A percentile compares a stretch with the other conserved stretches of the same genome.
Evolutionary conservation across 1,139 yeast species (phyloP).

Genomic region (Suhomyces panamericanus): DNA sequence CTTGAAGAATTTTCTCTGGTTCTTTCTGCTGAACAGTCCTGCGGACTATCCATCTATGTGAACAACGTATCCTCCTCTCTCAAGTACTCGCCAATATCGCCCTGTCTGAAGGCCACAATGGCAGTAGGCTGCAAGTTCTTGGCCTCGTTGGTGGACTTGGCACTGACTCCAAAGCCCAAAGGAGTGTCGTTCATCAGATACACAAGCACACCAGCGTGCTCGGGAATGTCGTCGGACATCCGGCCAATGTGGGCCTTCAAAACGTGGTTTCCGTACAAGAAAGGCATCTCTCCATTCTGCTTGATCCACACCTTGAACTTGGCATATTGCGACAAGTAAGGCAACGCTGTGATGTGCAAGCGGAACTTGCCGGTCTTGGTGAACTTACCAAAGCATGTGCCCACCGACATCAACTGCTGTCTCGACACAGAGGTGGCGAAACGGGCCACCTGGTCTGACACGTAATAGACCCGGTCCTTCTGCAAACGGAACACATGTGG

Average conservation of each 20-base stretch:
- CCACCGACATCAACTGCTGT: slow-evolving; percentile 86
- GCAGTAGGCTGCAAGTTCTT: slow-evolving; percentile 89
- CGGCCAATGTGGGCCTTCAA: slow-evolving; percentile 95
- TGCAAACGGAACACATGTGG: slow-evolving; percentile 95
- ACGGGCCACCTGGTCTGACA: slow-evolving; percentile 77
- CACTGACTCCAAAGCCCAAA: slow-evolving; percentile 92
- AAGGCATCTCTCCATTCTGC: slow-evolving; percentile 98
- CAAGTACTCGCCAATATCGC: slow-evolving; percentile 96
- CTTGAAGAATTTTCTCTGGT: too few species aligned
- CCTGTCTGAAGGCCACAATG: slow-evolving; percentile 93
- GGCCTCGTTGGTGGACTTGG: slow-evolving; percentile 89
- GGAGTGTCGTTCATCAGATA: slow-evolving; percentile 92
- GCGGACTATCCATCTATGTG: slow-evolving; percentile 43
- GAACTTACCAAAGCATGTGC: slow-evolving; percentile 92
- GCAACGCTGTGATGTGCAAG: slow-evolving; percentile 88
- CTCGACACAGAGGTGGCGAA: slow-evolving; percentile 90
- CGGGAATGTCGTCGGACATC: slow-evolving; percentile 97
- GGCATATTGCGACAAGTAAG: slow-evolving; percentile 81
- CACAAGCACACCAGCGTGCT: slow-evolving; percentile 93
- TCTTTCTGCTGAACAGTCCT: too few species aligned
- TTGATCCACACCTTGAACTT: slow-evolving; percentile 96
- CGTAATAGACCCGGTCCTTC: slow-evolving; percentile 94
- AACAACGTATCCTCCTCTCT: slow-evolving; percentile 97
- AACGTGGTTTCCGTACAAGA: slow-evolving; percentile 92
- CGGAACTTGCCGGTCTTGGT: slow-evolving; percentile 97